These are phyloP conservation scores for Bretschneidera sinensis DNA, from an alignment of 345 rosid species.

Conservation along the genomic window DNA sequence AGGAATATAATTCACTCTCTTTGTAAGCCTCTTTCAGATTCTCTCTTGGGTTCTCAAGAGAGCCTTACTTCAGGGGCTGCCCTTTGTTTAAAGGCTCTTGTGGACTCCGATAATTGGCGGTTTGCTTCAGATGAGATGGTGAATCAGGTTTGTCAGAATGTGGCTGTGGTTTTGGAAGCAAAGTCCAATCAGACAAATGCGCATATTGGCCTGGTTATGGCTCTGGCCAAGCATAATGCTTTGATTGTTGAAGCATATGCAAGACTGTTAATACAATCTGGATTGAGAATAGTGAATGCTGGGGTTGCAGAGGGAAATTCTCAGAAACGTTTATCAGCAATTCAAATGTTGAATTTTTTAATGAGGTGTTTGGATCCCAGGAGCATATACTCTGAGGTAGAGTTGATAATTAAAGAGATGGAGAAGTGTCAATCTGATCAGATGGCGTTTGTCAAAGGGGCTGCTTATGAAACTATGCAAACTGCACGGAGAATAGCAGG, in stretches of 20 bases:
- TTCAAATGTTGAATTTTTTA: conserved; percentile 86
- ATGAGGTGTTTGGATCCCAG: conserved; percentile 82
- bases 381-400: conserved; percentile 73
- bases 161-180: conserved; percentile 77
- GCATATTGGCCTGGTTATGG: conserved; percentile 74
- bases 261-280: conserved; percentile 71
- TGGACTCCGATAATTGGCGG: conserved; percentile 85
- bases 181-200: conserved; percentile 67
- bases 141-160: conserved; percentile 83
- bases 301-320: conserved; percentile 69
- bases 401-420: conserved; percentile 66
- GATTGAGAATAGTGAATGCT: conserved; percentile 48
- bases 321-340: conserved; percentile 74
- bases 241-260: conserved; percentile 87
- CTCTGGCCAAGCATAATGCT: conserved; percentile 82
- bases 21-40: conserved; percentile 78
- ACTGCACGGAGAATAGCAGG: conserved; percentile 61
- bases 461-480: conserved; percentile 85
- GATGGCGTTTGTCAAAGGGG: conserved; percentile 86
- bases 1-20: conserved; percentile 70
- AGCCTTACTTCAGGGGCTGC: conserved; percentile 86
- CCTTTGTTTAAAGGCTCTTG: conserved; percentile 81
- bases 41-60: conserved; percentile 75
- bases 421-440: conserved; percentile 77
- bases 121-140: conserved; percentile 92